phyloP scores from a whole-genome alignment of 192 early-diverging fungal species.

The Umbelopsis isabellina region DNA sequence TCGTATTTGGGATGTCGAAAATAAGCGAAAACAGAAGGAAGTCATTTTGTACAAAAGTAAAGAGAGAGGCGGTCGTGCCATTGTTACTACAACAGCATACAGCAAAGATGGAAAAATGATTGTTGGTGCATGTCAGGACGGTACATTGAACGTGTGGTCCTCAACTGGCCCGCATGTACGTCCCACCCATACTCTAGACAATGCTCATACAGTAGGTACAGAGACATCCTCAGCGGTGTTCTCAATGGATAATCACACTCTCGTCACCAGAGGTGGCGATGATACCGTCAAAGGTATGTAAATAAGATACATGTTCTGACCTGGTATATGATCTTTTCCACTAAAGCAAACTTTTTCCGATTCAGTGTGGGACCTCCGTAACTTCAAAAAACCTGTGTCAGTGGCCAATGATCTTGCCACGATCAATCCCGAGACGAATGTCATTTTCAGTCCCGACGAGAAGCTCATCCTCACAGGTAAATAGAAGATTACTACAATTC shows the following conservation, averaged over 20 bases:
- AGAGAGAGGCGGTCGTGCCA: conserved; percentile 66
- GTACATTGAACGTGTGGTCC: conserved; percentile 78
- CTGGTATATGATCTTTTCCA: too few species aligned
- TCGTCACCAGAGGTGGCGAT: conserved; percentile 83
- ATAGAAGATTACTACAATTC: neutral
- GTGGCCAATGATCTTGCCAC: conserved; percentile 56
- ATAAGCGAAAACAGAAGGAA: conserved; percentile 68
- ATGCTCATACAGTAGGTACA: conserved; percentile 70
- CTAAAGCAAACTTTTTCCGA: neutral
- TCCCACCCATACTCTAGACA: conserved; percentile 60
- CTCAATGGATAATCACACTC: conserved; percentile 61
- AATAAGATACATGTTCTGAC: neutral
- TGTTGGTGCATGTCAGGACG: conserved; percentile 75
- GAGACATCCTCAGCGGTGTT: conserved; percentile 74
- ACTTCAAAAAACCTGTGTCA: conserved; percentile 67
- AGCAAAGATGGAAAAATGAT: conserved; percentile 72
- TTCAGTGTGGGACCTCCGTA: conserved; percentile 86
- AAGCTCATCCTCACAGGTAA: conserved; percentile 75
- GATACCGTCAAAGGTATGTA: conserved; percentile 78
- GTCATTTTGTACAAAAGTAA: conserved; percentile 80
- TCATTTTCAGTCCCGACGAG: conserved; percentile 86
- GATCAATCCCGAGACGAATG: conserved; percentile 75
- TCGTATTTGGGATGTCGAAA: conserved; percentile 82
- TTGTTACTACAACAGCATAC: conserved; percentile 73
- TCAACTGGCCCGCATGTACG: conserved; percentile 63